Base-by-base conservation (phyloP, 805 yeast genomes). In the Cyberlindnera xylosilytica region DNA sequence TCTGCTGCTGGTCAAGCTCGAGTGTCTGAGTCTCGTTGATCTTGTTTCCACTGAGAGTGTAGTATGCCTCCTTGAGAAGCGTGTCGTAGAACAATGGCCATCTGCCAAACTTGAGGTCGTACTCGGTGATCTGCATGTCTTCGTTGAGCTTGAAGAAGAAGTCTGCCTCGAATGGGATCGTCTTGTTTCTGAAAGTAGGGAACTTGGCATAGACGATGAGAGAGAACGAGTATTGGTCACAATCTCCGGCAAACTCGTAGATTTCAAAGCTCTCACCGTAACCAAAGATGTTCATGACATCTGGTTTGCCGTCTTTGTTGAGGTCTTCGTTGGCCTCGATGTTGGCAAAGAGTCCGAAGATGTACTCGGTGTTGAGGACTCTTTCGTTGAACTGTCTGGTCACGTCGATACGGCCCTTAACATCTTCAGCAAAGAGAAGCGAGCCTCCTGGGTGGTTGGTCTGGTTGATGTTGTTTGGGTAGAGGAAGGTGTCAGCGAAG, bases 401-500 rank as follows among this genome's bases (percentile, higher is more conserved):
- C 22, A 54, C 36, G 18, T 50, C 47, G 19, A 54, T 53, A 30
- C 55, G 39, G 20, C 58, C 58, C 16, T 41, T 41, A 20, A 38
- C 45, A 39, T 47, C 49, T n/a, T 46, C 47, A 13, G 53, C 34
- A 41, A 57, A 57, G 26, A 39, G 36, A 12, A 54, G 47, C 2
- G 54, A 46, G 42, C 29, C 29, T 6, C 52, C 53, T 35, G 54
- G 52, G 8, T 41, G 28, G 4, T 37, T 28, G 11, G 58, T 54
- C 43, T 57, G 44, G 1, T 9, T 44, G 3, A 32, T 3, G 31
- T 52, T 46, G 34, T 41, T 38, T 30, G 56, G 55, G 28, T 47
- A 49, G 13, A 42, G 12, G 42, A 50, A 52, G 57, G 75, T 73
- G 6, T 38, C 34, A 11, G 35, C 42, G 23, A 39, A 36, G 19